phyloP scores from a whole-genome alignment of 2,329 filamentous ascomycete species.

The Alternaria panax region DNA sequence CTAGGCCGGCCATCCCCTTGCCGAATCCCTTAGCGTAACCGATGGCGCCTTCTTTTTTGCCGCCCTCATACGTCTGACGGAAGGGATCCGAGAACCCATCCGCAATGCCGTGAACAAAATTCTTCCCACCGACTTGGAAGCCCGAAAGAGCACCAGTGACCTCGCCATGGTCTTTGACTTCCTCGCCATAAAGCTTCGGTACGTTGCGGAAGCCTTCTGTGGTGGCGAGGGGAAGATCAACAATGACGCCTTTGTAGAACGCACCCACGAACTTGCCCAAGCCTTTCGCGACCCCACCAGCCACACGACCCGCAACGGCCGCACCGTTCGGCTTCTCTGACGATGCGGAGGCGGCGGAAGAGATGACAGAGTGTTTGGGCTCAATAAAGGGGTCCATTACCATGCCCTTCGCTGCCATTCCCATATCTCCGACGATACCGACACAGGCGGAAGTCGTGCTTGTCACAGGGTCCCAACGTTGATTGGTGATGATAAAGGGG shows the following conservation, averaged over 20 bases:
- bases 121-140: slow-evolving; percentile 43
- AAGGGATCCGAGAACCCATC: slow-evolving; percentile 45
- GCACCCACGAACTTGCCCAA: slow-evolving; percentile 30
- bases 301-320: slow-evolving; percentile 19
- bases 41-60: slow-evolving; percentile 39
- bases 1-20: slow-evolving; percentile 30
- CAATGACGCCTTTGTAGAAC: slow-evolving; percentile 41
- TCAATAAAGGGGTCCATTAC: slow-evolving; percentile 39
- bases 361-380: slow-evolving; percentile 9
- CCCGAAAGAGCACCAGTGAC: slow-evolving; percentile 47
- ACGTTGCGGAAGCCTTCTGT: slow-evolving; percentile 48
- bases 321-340: not conserved
- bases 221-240: slow-evolving; percentile 49
- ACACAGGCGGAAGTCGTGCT: slow-evolving; percentile 66
- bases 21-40: slow-evolving; percentile 46
- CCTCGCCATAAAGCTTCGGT: slow-evolving; percentile 50
- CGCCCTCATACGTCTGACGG: slow-evolving; percentile 40
- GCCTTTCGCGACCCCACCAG: slow-evolving; percentile 20
- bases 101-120: slow-evolving; percentile 42
- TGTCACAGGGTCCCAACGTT: slow-evolving; percentile 69
- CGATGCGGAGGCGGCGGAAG: not conserved
- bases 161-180: slow-evolving; percentile 40
- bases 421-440: slow-evolving; percentile 62
- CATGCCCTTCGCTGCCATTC: slow-evolving; percentile 66
- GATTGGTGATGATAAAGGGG: slow-evolving; percentile 42